phyloP scores from a whole-genome alignment of 1,284 basidiomycete species.

The Trichosporon sp. region DNA sequence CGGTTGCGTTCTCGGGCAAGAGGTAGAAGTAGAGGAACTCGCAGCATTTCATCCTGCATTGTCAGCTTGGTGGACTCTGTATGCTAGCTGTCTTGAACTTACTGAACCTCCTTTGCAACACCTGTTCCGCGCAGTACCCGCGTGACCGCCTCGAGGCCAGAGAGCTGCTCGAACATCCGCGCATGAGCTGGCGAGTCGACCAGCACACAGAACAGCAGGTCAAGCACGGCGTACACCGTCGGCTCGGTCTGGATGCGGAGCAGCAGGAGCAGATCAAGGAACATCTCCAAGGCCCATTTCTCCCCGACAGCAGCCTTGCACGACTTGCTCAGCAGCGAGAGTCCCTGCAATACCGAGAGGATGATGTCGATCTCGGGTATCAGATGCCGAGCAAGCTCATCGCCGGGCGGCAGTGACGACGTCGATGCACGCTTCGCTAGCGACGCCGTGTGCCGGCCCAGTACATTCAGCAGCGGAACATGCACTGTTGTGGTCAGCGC shows the following conservation, averaged over 20 bases:
- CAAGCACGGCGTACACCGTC: conserved; percentile 62
- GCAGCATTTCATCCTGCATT: conserved; percentile 76
- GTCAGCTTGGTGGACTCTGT: neutral
- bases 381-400: conserved; percentile 27
- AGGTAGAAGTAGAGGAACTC: conserved; percentile 90
- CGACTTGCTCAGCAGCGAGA: conserved; percentile 62
- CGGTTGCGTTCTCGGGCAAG: conserved; percentile 59
- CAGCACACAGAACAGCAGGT: conserved; percentile 73
- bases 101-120: conserved; percentile 77
- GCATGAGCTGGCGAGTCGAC: conserved; percentile 70
- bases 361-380: conserved; percentile 41
- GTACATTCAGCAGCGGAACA: conserved; percentile 24
- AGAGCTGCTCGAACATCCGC: conserved; percentile 66
- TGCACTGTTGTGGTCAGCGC: conserved; percentile 27
- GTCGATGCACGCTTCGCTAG: conserved; percentile 25
- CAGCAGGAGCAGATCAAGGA: conserved; percentile 39
- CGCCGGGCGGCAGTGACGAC: conserved; percentile 25
- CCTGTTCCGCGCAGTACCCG: conserved; percentile 73
- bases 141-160: conserved; percentile 71
- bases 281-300: conserved; percentile 58
- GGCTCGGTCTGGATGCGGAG: conserved; percentile 33
- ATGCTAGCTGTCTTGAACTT: neutral
- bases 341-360: conserved; percentile 68
- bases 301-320: conserved; percentile 68
- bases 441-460: conserved; percentile 32